Percentiles rank a stretch among this genome's conserved stretches.
Evolutionary conservation across 2,329 filamentous ascomycete species (phyloP).

Genomic region (Aciculosporium take): DNA sequence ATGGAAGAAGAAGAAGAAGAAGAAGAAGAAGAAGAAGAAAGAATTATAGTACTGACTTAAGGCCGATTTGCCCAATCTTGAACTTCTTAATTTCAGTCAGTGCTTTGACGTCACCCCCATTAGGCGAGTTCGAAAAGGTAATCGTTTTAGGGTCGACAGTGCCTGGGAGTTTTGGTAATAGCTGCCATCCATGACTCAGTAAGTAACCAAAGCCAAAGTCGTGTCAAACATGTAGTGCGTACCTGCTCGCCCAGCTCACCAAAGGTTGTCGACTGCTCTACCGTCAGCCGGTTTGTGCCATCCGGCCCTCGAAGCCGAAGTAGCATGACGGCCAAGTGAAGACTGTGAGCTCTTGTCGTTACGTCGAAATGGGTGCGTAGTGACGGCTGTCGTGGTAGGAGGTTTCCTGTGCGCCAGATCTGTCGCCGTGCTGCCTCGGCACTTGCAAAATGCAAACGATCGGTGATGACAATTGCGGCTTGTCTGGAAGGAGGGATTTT

Average conservation of each 20-base stretch:
- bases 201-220: neutral
- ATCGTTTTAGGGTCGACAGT: slow-evolving; percentile 48
- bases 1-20: neutral
- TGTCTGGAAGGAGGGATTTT: neutral
- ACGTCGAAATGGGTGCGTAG: neutral
- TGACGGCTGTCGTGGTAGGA: neutral
- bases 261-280: slow-evolving; percentile 64
- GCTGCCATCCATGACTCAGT: slow-evolving; percentile 22
- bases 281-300: slow-evolving; percentile 76
- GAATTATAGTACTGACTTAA: slow-evolving; percentile 30
- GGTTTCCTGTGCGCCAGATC: neutral
- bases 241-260: slow-evolving; percentile 42
- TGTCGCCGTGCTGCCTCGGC: neutral
- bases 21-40: no score
- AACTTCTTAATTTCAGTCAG: slow-evolving; percentile 43
- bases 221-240: slow-evolving; percentile 4
- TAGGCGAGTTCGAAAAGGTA: slow-evolving; percentile 46
- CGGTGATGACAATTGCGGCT: no score
- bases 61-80: slow-evolving; percentile 42
- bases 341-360: slow-evolving; percentile 7
- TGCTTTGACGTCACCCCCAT: slow-evolving; percentile 41
- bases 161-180: slow-evolving; percentile 43
- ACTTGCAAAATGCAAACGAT: no score
- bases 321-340: slow-evolving; percentile 43
- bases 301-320: slow-evolving; percentile 81